Base-by-base conservation (phyloP, 345 rosid genomes). In the Conringia planisiliqua region DNA sequence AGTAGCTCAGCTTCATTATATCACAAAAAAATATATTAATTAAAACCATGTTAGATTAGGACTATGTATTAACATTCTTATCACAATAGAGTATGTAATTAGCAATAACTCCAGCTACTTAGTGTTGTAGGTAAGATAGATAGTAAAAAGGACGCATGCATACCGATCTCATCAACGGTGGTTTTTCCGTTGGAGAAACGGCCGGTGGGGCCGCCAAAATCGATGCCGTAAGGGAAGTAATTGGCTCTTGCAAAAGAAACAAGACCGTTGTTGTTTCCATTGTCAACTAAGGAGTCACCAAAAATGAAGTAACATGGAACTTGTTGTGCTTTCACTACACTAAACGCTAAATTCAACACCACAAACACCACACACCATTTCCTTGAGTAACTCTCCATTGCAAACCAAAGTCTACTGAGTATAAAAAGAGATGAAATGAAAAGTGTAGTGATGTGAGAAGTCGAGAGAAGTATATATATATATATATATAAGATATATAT, bases 231-330 rank as follows among this genome's bases (percentile, higher is more conserved):
- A 55, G 98, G 98, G 71, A 83, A 47, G 62, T 90, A 93, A 74
- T 93, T 35, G 74, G 97, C 87, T 79, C 84, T 85, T 5, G 98
- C 98, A 63, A 88, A 69, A 48, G 97, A 90, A 1, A 42, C 18
- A 29, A 93, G 97, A 29, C 62, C 81, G 40, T 93, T 93, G 79
- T 93, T 93, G 74, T 93, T 93, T 68, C 98, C 98, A 74, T 89
- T 89, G 43, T 93, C 98, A 29, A 89, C 96, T 81, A 93, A 78
- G n/a, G 98, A 93, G 59, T 93, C 98, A 59, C 98, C 98, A 46
- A 93, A 93, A 47, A 90, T 63, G 70, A 90, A 93, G 87, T 82
- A 90, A 71, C 97, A 88, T 29, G 98, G 97, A 18, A 79, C 97
- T 66, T 90, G 90, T 48, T 77, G 76, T 77, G 72, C 72, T 18